A percentile compares a stretch with the other conserved stretches of the same genome.
Evolutionary conservation across 2,329 filamentous ascomycete species (phyloP).

Genomic region (Aspergillus fumigatus): DNA sequence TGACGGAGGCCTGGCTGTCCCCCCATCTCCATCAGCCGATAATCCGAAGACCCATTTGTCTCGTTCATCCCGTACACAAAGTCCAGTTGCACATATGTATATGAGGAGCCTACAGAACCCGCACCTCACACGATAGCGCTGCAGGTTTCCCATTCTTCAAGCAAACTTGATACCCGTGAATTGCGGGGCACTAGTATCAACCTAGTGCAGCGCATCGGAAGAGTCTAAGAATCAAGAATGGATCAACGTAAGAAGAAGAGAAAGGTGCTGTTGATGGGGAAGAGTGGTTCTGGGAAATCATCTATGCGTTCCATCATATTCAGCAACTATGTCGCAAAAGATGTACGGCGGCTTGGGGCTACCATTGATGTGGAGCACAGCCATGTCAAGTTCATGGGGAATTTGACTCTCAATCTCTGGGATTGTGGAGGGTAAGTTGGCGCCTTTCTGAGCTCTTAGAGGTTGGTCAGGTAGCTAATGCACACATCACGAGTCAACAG

Average conservation of each 20-base stretch:
- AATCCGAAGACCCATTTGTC: background rate
- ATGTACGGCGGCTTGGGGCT: slow-evolving; percentile 85
- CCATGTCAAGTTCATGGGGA: slow-evolving; percentile 97
- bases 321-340: slow-evolving; percentile 96
- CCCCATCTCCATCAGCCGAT: background rate
- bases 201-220: background rate
- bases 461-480: background rate
- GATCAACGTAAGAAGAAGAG: slow-evolving; percentile 64
- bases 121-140: background rate
- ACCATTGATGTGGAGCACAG: slow-evolving; percentile 98
- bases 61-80: background rate
- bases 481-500: slow-evolving; percentile 42
- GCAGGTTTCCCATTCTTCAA: background rate
- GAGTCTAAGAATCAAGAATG: slow-evolving; percentile 27
- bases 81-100: background rate
- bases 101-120: background rate
- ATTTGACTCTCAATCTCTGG: slow-evolving; percentile 95
- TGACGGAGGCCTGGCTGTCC: slow-evolving; percentile 5
- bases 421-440: slow-evolving; percentile 78
- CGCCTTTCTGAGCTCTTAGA: background rate
- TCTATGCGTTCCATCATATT: slow-evolving; percentile 99
- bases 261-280: slow-evolving; percentile 87
- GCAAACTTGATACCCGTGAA: background rate
- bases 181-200: slow-evolving; percentile 4
- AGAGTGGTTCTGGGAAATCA: slow-evolving; percentile 94